Percentiles rank a stretch among this genome's conserved stretches.
Conservation (phyloP, 352 stramenopile genomes). For the Phytophthora aleatoria region DNA sequence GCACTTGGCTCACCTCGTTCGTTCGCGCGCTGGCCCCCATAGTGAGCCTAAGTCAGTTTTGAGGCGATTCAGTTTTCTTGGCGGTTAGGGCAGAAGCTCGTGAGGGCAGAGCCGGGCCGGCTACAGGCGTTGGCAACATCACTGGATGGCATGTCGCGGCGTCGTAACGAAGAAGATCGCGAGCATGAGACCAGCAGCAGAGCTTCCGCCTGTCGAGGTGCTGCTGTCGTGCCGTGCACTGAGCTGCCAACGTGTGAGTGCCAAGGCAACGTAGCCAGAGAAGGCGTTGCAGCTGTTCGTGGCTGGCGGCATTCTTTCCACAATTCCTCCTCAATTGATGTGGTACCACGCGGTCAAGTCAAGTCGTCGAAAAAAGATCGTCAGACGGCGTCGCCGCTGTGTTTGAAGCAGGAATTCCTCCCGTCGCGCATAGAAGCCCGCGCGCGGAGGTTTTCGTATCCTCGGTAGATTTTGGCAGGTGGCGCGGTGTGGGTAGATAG, state of each 20-base stretch:
- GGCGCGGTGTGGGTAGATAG: constrained; percentile 17
- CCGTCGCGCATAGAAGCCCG: constrained; percentile 13
- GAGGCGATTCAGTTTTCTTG: constrained; percentile 38
- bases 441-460: constrained; percentile 2
- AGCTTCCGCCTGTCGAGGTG: constrained; percentile 10
- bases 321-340: constrained; percentile 37
- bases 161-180: constrained; percentile 35
- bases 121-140: constrained; percentile 29
- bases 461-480: constrained; percentile 27
- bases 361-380: constrained; percentile 27
- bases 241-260: background rate
- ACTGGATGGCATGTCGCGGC: constrained; percentile 34
- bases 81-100: constrained; percentile 37
- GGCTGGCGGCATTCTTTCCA: constrained; percentile 18
- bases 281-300: constrained; percentile 4
- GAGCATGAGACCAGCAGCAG: constrained; percentile 23
- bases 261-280: background rate
- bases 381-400: background rate
- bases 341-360: constrained; percentile 22
- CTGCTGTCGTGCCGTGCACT: constrained; percentile 3
- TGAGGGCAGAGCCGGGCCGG: constrained; percentile 15
- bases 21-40: constrained; percentile 28
- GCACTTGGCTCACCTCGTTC: constrained; percentile 21
- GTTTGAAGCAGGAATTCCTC: constrained; percentile 25
- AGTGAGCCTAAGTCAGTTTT: constrained; percentile 30